Conservation (phyloP, 2,329 filamentous ascomycete genomes). For the Xylaria digitata region DNA sequence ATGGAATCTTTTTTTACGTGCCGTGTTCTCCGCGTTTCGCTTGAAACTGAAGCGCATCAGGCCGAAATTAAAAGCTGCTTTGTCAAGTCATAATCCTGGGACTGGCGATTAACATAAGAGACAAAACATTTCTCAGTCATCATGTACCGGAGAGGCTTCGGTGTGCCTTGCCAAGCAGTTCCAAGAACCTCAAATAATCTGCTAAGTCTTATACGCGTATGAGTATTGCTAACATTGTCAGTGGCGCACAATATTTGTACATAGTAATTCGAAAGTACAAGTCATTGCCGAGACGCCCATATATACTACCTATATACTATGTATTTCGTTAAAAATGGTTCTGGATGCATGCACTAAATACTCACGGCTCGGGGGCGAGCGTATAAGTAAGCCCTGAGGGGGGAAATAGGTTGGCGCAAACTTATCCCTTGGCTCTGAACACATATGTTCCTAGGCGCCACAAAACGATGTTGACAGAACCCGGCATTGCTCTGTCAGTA, state of each 20-base stretch:
- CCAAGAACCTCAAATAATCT: slow-evolving; percentile 20
- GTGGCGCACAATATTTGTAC: background rate
- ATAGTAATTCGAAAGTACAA: slow-evolving; percentile 18
- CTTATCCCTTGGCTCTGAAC: slow-evolving; percentile 7
- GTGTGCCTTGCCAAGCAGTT: slow-evolving; percentile 30
- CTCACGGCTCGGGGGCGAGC: background rate
- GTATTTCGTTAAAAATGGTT: too few species aligned
- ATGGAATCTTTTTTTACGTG: background rate
- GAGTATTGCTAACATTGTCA: slow-evolving; percentile 4
- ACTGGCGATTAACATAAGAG: background rate
- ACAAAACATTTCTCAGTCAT: background rate
- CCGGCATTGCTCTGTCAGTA: background rate
- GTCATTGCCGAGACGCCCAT: slow-evolving; percentile 14
- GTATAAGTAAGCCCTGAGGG: background rate
- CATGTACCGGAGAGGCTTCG: background rate
- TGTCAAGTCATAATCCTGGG: background rate
- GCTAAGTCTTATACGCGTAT: background rate
- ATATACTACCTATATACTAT: too few species aligned
- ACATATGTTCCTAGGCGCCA: slow-evolving; percentile 5
- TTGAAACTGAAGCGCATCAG: background rate
- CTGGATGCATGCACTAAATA: too few species aligned
- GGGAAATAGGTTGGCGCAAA: slow-evolving; percentile 3
- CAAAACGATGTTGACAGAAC: slow-evolving; percentile 5
- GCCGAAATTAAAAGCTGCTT: background rate
- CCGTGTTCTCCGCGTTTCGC: background rate